A percentile compares a stretch with the other conserved stretches of the same genome.
These are phyloP conservation scores for Cordyceps militaris DNA, from an alignment of 2,329 filamentous ascomycete genomes.

Conservation along the genomic window DNA sequence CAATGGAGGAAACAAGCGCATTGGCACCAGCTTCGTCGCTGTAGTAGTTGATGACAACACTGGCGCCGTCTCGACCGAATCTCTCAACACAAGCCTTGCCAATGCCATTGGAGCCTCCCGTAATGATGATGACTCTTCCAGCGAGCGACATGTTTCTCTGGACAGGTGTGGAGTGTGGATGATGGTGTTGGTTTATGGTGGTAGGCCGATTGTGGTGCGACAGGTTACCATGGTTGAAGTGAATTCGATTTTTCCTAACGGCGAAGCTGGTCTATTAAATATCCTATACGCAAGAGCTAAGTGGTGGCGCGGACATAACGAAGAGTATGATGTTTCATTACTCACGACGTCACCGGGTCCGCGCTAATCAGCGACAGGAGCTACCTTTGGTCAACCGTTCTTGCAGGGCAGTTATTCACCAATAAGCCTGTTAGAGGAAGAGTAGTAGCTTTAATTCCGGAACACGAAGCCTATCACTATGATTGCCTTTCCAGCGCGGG, in stretches of 20 bases:
- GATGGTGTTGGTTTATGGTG: background rate
- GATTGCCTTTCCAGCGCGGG: background rate
- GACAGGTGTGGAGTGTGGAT: background rate
- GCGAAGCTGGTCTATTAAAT: background rate
- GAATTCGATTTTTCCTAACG: background rate
- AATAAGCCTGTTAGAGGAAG: background rate
- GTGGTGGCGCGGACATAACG: background rate
- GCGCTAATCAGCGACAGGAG: background rate
- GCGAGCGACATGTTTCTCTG: conserved; percentile 24
- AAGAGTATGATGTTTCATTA: background rate
- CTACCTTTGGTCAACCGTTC: background rate
- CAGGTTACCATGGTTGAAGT: background rate
- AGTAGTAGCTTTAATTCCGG: background rate
- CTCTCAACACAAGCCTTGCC: conserved; percentile 50
- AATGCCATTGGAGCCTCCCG: conserved; percentile 51
- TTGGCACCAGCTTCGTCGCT: conserved; percentile 38
- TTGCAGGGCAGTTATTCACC: background rate
- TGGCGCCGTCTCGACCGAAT: conserved; percentile 48
- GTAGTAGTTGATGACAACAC: conserved; percentile 52
- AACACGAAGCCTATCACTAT: background rate
- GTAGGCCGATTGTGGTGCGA: background rate
- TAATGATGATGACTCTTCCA: conserved; percentile 41
- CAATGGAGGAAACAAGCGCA: conserved; percentile 40
- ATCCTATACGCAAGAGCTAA: background rate
- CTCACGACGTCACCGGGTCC: background rate